phyloP scores from a whole-genome alignment of 2,329 filamentous ascomycete species.

The Corinectria fuckeliana region DNA sequence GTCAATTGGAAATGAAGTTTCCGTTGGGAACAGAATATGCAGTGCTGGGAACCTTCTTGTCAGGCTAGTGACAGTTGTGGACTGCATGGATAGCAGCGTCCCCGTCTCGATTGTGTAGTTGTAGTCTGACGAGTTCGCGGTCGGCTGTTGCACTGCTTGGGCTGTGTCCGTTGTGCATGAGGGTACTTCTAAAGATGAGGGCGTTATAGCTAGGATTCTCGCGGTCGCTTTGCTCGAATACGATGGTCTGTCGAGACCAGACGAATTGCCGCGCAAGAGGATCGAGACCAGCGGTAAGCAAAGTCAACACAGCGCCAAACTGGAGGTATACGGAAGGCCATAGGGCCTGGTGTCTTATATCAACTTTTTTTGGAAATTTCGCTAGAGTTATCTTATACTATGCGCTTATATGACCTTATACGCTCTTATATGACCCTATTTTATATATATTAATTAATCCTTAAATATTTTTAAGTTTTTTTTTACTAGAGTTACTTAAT shows the following conservation, averaged over 20 bases:
- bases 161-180: neutral
- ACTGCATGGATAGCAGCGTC: constrained; percentile 8
- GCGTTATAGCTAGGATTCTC: neutral
- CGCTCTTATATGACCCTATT: too few species aligned
- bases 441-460: too few species aligned
- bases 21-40: constrained; percentile 11
- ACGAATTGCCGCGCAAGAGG: constrained; percentile 19
- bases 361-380: too few species aligned
- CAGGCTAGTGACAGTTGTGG: constrained; percentile 16
- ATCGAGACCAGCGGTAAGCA: constrained; percentile 15
- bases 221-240: neutral
- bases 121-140: neutral
- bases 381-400: too few species aligned
- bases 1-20: constrained; percentile 14
- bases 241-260: constrained; percentile 5
- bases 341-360: too few species aligned
- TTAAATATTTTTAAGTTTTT: too few species aligned
- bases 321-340: constrained; percentile 3
- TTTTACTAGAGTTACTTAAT: too few species aligned
- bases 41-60: neutral
- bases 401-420: too few species aligned
- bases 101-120: neutral
- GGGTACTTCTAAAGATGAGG: constrained; percentile 6
- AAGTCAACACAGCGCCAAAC: constrained; percentile 19
- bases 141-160: neutral